Percentiles rank a stretch among this genome's conserved stretches.
Evolutionary conservation across 441 rosid species (phyloP).

Genomic region (Pelargonium myrrhifolium): DNA sequence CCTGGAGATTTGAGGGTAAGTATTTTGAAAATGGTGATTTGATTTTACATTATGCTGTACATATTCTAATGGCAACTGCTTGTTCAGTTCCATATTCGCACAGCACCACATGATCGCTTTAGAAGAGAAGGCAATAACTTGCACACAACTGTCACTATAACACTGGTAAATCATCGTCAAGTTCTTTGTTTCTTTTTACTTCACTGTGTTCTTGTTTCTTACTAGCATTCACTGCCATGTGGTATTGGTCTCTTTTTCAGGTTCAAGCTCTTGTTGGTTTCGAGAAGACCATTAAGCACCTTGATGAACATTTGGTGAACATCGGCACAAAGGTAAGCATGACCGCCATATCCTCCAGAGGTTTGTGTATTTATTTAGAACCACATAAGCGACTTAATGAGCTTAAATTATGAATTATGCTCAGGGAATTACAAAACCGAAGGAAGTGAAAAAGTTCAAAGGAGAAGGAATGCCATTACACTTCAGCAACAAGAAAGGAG

Average conservation of each 20-base stretch:
- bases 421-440: slow-evolving; percentile 86
- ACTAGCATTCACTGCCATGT: too few relatives aligned
- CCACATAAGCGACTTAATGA: too few relatives aligned
- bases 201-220: too few relatives aligned
- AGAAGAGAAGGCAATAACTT: slow-evolving; percentile 85
- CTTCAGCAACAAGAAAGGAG: slow-evolving; percentile 73
- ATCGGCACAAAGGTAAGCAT: slow-evolving; percentile 64
- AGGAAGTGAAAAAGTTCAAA: slow-evolving; percentile 76
- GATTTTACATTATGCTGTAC: neutral
- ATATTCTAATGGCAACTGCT: neutral
- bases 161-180: slow-evolving; percentile 45
- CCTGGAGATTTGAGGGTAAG: slow-evolving; percentile 89
- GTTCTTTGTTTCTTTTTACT: too few relatives aligned
- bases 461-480: slow-evolving; percentile 98
- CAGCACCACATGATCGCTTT: slow-evolving; percentile 73
- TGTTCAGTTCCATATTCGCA: slow-evolving; percentile 73
- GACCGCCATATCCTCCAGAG: neutral
- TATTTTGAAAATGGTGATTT: slow-evolving; percentile 12
- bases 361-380: too few relatives aligned
- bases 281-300: slow-evolving; percentile 65
- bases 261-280: slow-evolving; percentile 95
- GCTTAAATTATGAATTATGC: neutral
- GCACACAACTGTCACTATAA: slow-evolving; percentile 71
- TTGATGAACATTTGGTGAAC: slow-evolving; percentile 29
- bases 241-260: slow-evolving; percentile 23